Conservation (phyloP, 257 asterid species). For the Coffea canephora region DNA sequence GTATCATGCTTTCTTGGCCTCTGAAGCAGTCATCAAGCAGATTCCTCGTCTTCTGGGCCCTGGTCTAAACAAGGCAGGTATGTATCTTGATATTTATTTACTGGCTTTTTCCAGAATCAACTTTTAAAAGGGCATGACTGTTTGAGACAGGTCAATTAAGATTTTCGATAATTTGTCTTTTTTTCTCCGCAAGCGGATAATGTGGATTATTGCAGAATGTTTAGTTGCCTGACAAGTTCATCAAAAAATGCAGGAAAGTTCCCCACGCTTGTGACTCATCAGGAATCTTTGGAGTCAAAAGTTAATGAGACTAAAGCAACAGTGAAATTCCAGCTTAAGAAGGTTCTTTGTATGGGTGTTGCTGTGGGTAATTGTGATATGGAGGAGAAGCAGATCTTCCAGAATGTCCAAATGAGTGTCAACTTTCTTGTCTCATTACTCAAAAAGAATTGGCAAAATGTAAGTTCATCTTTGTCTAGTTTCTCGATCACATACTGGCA, state of each 20-base stretch:
- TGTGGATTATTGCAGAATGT: not conserved
- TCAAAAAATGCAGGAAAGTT: slow-evolving; percentile 28
- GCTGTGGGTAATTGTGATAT: slow-evolving; percentile 39
- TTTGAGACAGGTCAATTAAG: not conserved
- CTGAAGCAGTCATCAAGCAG: slow-evolving; percentile 42
- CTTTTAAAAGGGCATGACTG: not conserved
- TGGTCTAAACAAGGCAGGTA: slow-evolving; percentile 44
- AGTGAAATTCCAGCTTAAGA: slow-evolving; percentile 37
- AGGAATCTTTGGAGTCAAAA: slow-evolving; percentile 36
- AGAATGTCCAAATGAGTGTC: slow-evolving; percentile 41
- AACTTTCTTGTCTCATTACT: slow-evolving; percentile 34
- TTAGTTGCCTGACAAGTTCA: not conserved
- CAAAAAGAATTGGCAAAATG: slow-evolving; percentile 36
- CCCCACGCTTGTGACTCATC: slow-evolving; percentile 34
- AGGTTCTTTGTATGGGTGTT: slow-evolving; percentile 42
- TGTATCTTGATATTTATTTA: not conserved
- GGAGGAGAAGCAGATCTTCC: slow-evolving; percentile 41
- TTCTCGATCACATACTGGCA: not conserved
- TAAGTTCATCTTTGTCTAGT: slow-evolving; percentile 2
- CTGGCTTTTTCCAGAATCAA: not conserved
- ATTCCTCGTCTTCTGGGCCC: slow-evolving; percentile 42
- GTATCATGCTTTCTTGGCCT: slow-evolving; percentile 39
- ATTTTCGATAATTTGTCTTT: not conserved
- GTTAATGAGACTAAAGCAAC: slow-evolving; percentile 36
- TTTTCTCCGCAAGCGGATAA: too few species aligned